Evolutionary conservation across 768 basidiomycete species (phyloP), one percentile per base, ranked within the genome.

Genomic region (Mycena galericulata): DNA sequence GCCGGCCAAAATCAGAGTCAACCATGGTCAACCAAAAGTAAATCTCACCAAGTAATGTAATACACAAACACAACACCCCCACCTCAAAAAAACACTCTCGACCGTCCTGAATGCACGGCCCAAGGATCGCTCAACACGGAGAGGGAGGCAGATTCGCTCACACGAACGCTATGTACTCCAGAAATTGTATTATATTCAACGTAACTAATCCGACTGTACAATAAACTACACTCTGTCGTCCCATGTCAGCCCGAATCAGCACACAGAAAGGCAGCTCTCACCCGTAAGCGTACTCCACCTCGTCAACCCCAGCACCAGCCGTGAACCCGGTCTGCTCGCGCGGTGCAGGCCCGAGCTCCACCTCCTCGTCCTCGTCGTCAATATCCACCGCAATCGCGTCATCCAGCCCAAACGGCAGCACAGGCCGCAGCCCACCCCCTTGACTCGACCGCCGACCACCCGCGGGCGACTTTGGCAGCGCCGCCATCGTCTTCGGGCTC

Each of bases 401-500:
- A 75, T 95, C 92, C 62, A 96, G 83, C 27, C 90, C 93, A 73
- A 88, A 87, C 9, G 77, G 93, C 83, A 81, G 77, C 46, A 98
- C 90, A 17, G 97, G 96, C 36, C 96, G 89, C 53, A 98, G 86
- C 17, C 94, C 90, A 29, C 88, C 87, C 36, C 95, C 95, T 8
- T 94, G 92, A 68, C 93, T 95, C 36, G 94, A 93, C 27, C 96
- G 88, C 27, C 96, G 87, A 53, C 85, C 84, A 46, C 92, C 91
- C 18, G 92, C 92, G 20, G 96, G 96, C 0, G 95, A 97, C 77
- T 96, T 96, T 0, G 96, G 94, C 51, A 98, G 83, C 11, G 95
- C 92, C 15, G 94, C 93, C 89, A 98, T 93, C 3, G 96, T 97
- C 80, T 95, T 94, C 4, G 96, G 95, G 71, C 97, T 97, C 92